phyloP scores from a whole-genome alignment of 768 basidiomycete species.

The Mycena olivaceomarginata region DNA sequence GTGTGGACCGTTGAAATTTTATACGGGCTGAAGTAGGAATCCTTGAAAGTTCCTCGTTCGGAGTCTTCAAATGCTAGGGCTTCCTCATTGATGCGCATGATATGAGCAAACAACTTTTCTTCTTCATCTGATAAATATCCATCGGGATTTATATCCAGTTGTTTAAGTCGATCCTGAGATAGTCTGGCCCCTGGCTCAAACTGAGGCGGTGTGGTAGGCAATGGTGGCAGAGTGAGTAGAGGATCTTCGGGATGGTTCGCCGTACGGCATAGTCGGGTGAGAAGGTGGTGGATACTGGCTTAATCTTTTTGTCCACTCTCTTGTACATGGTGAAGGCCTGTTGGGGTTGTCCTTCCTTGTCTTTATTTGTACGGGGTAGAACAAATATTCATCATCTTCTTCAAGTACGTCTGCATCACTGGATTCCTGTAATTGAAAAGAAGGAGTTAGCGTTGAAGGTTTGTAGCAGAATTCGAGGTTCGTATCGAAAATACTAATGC shows the following conservation, averaged over 20 bases:
- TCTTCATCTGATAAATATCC: not conserved
- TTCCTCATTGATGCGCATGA: not conserved
- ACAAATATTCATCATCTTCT: not conserved
- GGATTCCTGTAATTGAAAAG: no score
- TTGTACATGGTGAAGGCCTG: constrained; percentile 40
- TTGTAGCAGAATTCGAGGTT: no score
- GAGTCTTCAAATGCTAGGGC: not conserved
- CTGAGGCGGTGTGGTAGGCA: not conserved
- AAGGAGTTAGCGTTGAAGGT: no score
- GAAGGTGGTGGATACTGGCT: constrained; percentile 4
- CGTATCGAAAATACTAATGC: no score
- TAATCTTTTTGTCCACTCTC: constrained; percentile 40
- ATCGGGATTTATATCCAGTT: not conserved
- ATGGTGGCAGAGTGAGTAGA: not conserved
- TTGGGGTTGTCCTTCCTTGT: not conserved
- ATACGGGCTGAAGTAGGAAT: not conserved
- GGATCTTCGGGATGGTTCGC: constrained; percentile 43
- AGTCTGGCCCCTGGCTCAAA: not conserved
- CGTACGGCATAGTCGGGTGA: constrained; percentile 21
- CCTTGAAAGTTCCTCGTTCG: not conserved
- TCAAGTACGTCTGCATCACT: not conserved
- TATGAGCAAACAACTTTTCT: not conserved
- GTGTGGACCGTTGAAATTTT: not conserved
- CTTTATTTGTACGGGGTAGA: not conserved
- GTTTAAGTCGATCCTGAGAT: not conserved